Conservation (phyloP, 768 basidiomycete species). For the Rhizopogon vesiculosus region DNA sequence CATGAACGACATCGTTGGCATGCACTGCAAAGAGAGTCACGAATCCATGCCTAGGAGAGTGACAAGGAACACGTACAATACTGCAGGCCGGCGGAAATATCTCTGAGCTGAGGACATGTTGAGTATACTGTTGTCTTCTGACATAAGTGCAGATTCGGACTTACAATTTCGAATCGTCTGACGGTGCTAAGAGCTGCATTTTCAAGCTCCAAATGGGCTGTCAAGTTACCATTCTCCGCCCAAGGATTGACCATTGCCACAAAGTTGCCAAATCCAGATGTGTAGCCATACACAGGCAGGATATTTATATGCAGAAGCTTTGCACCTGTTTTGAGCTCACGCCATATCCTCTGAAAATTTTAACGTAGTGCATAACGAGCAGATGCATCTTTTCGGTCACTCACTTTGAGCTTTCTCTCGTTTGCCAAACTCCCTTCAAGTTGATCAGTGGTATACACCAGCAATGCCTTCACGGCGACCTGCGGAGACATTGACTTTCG, state of each 20-base stretch:
- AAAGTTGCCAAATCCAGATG: slow-evolving; percentile 15
- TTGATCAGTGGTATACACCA: background rate
- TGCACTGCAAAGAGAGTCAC: background rate
- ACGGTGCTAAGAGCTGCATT: background rate
- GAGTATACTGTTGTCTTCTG: background rate
- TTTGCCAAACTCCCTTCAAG: slow-evolving; percentile 2
- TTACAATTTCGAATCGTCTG: slow-evolving; percentile 12
- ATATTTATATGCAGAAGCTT: slow-evolving; percentile 13
- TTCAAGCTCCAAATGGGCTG: slow-evolving; percentile 6
- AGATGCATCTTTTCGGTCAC: background rate
- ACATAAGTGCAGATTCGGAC: background rate
- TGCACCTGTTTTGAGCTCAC: slow-evolving; percentile 17
- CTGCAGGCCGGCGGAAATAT: background rate
- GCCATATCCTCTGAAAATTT: slow-evolving; percentile 9
- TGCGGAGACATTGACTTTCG: no score
- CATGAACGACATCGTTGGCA: background rate
- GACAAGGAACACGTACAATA: background rate
- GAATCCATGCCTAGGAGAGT: background rate
- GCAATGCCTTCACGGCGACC: no score
- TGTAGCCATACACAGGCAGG: slow-evolving; percentile 10
- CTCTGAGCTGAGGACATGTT: background rate
- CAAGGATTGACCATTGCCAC: slow-evolving; percentile 18
- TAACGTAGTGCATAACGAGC: background rate
- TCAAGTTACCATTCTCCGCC: slow-evolving; percentile 12
- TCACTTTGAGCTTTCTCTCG: slow-evolving; percentile 10